Percentiles rank a stretch among this genome's conserved stretches.
These are phyloP conservation scores for Persicaria maculosa DNA, from an alignment of 148 eudicot species.

Conservation along the genomic window DNA sequence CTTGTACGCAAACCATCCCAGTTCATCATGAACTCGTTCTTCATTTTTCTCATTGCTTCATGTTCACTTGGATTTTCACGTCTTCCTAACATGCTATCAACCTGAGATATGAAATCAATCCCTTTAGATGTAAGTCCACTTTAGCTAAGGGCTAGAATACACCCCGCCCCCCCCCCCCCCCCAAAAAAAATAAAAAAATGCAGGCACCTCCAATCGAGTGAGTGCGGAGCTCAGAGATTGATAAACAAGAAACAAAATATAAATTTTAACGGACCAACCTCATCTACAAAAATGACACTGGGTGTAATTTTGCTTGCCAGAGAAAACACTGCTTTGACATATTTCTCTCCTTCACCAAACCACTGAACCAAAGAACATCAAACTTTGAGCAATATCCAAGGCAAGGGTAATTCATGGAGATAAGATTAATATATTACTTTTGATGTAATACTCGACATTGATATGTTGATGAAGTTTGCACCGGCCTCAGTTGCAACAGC, in stretches of 20 bases:
- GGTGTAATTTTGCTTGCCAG: conserved; percentile 95
- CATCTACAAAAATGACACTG: conserved; percentile 92
- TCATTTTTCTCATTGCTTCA: conserved; percentile 99
- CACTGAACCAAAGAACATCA: conserved; percentile 45
- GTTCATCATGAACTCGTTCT: conserved; percentile 95
- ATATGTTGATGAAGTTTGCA: conserved; percentile 95
- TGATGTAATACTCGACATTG: conserved; percentile 92
- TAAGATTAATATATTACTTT: conserved; percentile 35
- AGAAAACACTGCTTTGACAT: conserved; percentile 92
- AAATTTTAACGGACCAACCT: conserved; percentile 42
- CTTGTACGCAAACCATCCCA: conserved; percentile 97
- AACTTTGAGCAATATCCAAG: neutral
- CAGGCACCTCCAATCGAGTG: neutral
- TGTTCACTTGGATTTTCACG: conserved; percentile 96
- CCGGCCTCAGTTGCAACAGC: conserved; percentile 99
- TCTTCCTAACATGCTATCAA: conserved; percentile 97
- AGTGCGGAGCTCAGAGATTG: neutral
- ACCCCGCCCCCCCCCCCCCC: too few species aligned
- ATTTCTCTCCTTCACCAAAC: conserved; percentile 98
- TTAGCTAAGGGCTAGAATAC: neutral
- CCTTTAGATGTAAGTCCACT: neutral
- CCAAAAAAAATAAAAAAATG: neutral
- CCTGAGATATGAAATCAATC: conserved; percentile 21
- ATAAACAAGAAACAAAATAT: neutral
- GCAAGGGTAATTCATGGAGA: neutral